These are phyloP conservation scores for Stagonosporopsis chrysanthemi DNA, from an alignment of 2,329 filamentous ascomycete species.

Conservation along the genomic window DNA sequence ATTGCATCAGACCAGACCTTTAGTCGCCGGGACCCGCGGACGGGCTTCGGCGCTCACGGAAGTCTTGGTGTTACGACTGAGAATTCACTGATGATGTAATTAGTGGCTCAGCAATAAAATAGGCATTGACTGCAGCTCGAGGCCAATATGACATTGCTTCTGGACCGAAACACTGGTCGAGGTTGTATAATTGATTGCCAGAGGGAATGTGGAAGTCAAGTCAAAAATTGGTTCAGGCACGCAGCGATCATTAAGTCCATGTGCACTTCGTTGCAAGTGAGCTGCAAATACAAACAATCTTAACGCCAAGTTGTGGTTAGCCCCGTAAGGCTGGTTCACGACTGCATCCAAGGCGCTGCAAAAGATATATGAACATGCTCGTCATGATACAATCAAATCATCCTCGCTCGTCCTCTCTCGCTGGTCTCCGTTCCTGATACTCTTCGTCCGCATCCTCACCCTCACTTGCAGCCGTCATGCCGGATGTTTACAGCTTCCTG, in stretches of 20 bases:
- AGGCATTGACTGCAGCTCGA: not conserved
- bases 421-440: not conserved
- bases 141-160: not conserved
- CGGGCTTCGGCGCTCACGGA: constrained; percentile 1
- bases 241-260: not conserved
- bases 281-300: too few species aligned
- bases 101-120: not conserved
- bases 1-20: not conserved
- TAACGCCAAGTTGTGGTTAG: too few species aligned
- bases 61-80: constrained; percentile 1
- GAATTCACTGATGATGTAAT: not conserved
- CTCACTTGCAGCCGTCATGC: not conserved
- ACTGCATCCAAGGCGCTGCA: not conserved
- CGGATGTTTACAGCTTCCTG: too few species aligned
- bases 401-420: not conserved
- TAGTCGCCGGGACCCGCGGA: not conserved
- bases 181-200: too few species aligned
- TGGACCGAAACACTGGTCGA: too few species aligned
- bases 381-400: not conserved
- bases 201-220: not conserved
- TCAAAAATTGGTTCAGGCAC: not conserved
- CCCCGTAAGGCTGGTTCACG: too few species aligned
- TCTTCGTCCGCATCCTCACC: not conserved
- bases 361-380: not conserved
- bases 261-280: not conserved